Percentiles rank a stretch among this genome's conserved stretches.
Conservation (phyloP, 2,329 filamentous ascomycete species). For the Colletotrichum sp. region DNA sequence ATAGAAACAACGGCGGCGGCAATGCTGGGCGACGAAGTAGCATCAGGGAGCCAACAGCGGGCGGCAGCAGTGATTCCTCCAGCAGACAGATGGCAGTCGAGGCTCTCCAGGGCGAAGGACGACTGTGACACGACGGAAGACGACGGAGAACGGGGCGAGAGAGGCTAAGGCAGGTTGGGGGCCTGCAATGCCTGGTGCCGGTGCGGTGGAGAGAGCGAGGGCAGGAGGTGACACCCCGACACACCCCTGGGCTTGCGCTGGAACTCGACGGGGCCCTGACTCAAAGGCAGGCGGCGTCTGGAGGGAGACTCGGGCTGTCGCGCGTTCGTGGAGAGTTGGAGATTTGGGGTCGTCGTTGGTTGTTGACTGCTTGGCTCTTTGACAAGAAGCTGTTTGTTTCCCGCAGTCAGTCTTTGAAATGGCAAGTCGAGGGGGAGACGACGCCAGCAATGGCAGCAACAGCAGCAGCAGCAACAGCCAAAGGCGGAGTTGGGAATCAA, state of each 20-base stretch:
- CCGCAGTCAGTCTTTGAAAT: not conserved
- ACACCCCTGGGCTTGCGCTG: not conserved
- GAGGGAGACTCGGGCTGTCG: not conserved
- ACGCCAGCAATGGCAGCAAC: not conserved
- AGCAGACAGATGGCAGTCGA: not conserved
- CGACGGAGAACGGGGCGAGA: not conserved
- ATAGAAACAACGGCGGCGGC: not conserved
- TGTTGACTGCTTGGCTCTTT: not conserved
- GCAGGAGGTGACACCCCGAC: conserved; percentile 4
- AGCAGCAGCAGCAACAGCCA: not conserved
- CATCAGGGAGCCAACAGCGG: not conserved
- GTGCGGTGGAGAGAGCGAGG: not conserved
- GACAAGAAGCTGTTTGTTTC: not conserved
- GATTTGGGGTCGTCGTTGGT: not conserved
- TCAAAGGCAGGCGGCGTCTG: not conserved
- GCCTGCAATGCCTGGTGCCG: not conserved
- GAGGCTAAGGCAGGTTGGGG: not conserved
- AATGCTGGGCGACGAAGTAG: not conserved
- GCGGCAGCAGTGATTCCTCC: not conserved
- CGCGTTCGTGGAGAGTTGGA: not conserved
- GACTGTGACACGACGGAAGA: not conserved
- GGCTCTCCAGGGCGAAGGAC: not conserved
- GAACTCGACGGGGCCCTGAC: not conserved
- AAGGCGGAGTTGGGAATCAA: not conserved
- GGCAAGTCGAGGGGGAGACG: not conserved